A percentile compares a stretch with the other conserved stretches of the same genome.
Evolutionary conservation across 768 basidiomycete genomes (phyloP).

Genomic region (Pleurotus djamor): DNA sequence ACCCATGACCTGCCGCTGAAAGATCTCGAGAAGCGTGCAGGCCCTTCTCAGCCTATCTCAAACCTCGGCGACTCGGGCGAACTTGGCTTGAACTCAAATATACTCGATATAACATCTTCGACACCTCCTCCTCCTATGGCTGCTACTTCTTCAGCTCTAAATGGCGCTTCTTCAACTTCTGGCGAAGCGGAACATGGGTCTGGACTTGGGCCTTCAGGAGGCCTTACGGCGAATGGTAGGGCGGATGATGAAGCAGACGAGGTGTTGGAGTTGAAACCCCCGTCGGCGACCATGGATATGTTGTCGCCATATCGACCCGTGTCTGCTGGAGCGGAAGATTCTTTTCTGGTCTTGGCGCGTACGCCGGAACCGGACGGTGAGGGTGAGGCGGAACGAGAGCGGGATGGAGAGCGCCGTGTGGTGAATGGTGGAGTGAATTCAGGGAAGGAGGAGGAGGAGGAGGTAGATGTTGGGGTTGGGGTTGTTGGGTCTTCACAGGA

Average conservation of each 20-base stretch:
- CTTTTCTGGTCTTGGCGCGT: background rate
- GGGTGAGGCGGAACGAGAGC: background rate
- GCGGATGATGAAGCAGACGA: too few relatives aligned
- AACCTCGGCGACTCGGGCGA: background rate
- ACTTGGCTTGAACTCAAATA: background rate
- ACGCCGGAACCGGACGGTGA: slow-evolving; percentile 2
- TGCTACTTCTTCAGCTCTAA: background rate
- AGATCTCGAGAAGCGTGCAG: background rate
- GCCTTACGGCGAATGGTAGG: too few relatives aligned
- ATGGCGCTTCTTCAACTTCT: background rate
- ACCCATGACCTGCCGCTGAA: slow-evolving; percentile 2
- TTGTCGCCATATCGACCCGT: too few relatives aligned
- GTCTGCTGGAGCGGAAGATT: background rate
- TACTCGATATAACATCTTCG: background rate
- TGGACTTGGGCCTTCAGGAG: too few relatives aligned
- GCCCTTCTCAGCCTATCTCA: background rate
- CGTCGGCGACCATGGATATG: too few relatives aligned
- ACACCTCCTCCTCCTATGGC: background rate
- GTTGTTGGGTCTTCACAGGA: slow-evolving; percentile 5
- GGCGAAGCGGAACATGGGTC: background rate
- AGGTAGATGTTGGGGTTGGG: slow-evolving; percentile 14
- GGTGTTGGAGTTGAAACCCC: too few relatives aligned
- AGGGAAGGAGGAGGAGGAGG: slow-evolving; percentile 11
- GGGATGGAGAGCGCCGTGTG: background rate
- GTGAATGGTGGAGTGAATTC: slow-evolving; percentile 10